Evolutionary conservation across 164 flowering plant genomes (phyloP), one percentile per base, ranked within the genome.

Genomic region (Piper betle): DNA sequence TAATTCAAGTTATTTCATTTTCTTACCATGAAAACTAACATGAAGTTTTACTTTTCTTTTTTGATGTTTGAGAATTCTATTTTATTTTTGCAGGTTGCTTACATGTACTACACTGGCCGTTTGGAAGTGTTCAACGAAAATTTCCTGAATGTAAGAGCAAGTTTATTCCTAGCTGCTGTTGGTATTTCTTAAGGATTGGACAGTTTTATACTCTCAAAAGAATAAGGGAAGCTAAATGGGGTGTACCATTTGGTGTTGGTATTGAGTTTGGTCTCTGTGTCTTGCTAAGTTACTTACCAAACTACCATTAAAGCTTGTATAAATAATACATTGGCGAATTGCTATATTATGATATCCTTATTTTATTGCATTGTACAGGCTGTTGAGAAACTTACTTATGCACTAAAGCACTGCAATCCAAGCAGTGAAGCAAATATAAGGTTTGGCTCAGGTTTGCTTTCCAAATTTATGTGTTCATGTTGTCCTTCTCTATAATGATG

Each of bases 41-140:
- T n/a, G n/a, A n/a, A n/a, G n/a, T n/a, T n/a, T n/a, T 8, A 43
- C 6, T 43, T 43, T 43, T 6, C 1, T 15, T 15, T 43, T 43
- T 43, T 2, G 12, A 43, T 43, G 8, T 43, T 43, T 3, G 12
- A 43, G 8, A 43, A 3, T 8, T 43, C 12, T 15, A 8, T 1
- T 7, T 8, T 3, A 8, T 43, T 43, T 43, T 74, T 58, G 40
- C 83, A 87, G 92, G 96, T 94, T 40, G 88, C 99, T 6, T 94
- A 91, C 85, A 94, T 91, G 97, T 94, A 94, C 68, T 94, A 94
- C 70, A 94, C 99, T 19, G 99, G 99, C 17, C 96, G 97, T 46
- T 75, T 94, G 77, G 99, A 91, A 78, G 97, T 94, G 40, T 87
- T 74, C 67, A 88, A 94, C 76, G 97, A 91, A 76, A 93, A 93